phyloP scores from a whole-genome alignment of 345 rosid genomes.

The Iberis pinnata region DNA sequence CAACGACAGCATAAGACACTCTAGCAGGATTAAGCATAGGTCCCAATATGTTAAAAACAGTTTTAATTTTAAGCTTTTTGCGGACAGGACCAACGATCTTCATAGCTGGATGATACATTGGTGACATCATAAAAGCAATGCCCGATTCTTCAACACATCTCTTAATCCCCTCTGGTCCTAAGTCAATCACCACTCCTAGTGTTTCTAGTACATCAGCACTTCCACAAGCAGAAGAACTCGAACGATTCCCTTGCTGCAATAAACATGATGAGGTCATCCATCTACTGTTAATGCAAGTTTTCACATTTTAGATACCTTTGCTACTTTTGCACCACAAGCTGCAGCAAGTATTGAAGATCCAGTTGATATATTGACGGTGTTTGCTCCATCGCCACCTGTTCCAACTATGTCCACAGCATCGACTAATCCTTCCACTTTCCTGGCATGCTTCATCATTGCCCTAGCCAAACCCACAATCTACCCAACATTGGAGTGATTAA shows the following conservation, averaged over 20 bases:
- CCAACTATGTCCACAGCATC: slow-evolving; percentile 86
- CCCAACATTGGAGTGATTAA: not conserved
- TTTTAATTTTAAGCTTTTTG: slow-evolving; percentile 71
- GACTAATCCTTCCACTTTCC: slow-evolving; percentile 66
- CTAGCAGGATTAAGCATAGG: slow-evolving; percentile 89
- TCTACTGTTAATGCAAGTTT: not conserved
- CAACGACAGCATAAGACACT: slow-evolving; percentile 82
- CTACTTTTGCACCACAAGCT: slow-evolving; percentile 95
- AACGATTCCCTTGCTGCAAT: slow-evolving; percentile 86
- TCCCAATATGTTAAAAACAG: slow-evolving; percentile 81
- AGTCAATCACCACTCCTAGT: slow-evolving; percentile 63
- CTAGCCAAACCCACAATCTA: slow-evolving; percentile 86
- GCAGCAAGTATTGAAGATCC: slow-evolving; percentile 92
- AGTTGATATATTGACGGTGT: slow-evolving; percentile 90
- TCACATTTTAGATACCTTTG: slow-evolving; percentile 44
- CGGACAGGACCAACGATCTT: slow-evolving; percentile 78
- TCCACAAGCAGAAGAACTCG: slow-evolving; percentile 98
- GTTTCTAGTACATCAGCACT: slow-evolving; percentile 94
- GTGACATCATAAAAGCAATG: slow-evolving; percentile 89
- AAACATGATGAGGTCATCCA: not conserved
- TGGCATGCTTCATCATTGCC: slow-evolving; percentile 71
- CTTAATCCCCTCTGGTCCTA: slow-evolving; percentile 69
- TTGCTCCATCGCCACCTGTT: slow-evolving; percentile 93
- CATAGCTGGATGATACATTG: slow-evolving; percentile 90
- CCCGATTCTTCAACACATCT: slow-evolving; percentile 81